Percentiles rank a stretch among this genome's conserved stretches.
These are phyloP conservation scores for Erythrobasidium hasegawianum DNA, from an alignment of 1,284 basidiomycete species.

Conservation along the genomic window DNA sequence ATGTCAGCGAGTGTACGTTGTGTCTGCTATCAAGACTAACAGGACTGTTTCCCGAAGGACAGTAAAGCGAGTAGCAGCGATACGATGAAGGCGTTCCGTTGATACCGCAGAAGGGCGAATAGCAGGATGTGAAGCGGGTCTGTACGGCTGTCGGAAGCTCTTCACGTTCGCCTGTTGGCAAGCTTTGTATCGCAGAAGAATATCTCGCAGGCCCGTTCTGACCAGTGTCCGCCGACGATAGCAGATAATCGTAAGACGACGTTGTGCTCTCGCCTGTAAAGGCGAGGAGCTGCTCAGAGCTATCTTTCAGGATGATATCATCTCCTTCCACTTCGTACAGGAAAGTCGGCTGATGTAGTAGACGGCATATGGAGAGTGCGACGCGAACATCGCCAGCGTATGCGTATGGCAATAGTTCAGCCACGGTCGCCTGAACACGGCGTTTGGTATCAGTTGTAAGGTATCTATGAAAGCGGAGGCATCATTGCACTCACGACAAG, in stretches of 20 bases:
- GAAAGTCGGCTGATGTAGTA: conserved; percentile 85
- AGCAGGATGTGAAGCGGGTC: conserved; percentile 58
- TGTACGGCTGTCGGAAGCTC: conserved; percentile 81
- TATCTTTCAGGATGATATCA: conserved; percentile 73
- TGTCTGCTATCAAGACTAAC: too few relatives aligned
- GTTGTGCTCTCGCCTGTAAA: conserved; percentile 75
- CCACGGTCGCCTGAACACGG: conserved; percentile 67
- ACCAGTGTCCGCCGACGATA: conserved; percentile 60
- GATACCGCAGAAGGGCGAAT: conserved; percentile 67
- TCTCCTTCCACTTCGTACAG: conserved; percentile 98
- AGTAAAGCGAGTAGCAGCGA: conserved; percentile 36
- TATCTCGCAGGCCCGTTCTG: conserved; percentile 51
- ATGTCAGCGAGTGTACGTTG: too few relatives aligned
- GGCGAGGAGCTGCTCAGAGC: conserved; percentile 92
- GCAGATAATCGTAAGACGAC: conserved; percentile 34
- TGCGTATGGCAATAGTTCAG: conserved; percentile 57
- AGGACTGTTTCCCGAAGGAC: conserved; percentile 66
- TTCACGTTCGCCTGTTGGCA: conserved; percentile 49
- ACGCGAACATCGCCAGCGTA: conserved; percentile 65
- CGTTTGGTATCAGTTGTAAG: too few relatives aligned
- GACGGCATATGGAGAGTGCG: conserved; percentile 79
- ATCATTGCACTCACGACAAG: conserved; percentile 79
- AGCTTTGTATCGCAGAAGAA: not conserved
- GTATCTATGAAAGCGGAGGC: too few relatives aligned
- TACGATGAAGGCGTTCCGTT: conserved; percentile 3